These are phyloP conservation scores for Tuber brumale DNA, from an alignment of 495 filamentous ascomycete species.

Conservation along the genomic window DNA sequence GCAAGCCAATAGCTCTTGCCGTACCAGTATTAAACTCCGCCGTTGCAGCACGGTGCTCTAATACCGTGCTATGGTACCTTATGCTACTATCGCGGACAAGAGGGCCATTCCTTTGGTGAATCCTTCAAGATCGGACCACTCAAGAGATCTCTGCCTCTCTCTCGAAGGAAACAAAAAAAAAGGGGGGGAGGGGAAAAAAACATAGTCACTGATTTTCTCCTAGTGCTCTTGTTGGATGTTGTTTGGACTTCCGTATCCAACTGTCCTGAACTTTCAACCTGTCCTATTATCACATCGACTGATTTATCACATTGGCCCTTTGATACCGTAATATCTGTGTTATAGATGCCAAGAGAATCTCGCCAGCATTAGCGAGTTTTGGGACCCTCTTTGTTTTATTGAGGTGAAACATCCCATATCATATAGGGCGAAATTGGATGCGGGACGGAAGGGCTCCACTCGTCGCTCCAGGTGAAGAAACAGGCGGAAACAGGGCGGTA, in stretches of 20 bases:
- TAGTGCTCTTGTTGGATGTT: neutral
- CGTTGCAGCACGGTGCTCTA: neutral
- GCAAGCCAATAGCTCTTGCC: neutral
- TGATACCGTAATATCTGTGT: neutral
- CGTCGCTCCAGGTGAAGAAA: neutral
- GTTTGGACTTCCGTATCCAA: neutral
- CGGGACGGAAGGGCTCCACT: neutral
- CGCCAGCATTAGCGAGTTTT: neutral
- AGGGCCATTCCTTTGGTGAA: neutral
- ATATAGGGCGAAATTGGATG: slow-evolving; percentile 3
- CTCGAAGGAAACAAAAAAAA: neutral
- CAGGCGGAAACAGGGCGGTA: neutral
- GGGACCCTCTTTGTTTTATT: neutral
- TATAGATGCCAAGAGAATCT: neutral
- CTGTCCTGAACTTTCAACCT: neutral
- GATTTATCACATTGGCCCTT: neutral
- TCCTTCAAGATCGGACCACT: neutral
- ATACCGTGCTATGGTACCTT: neutral
- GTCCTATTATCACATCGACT: neutral
- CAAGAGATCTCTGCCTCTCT: neutral
- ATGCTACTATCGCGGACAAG: neutral
- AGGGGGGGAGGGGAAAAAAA: neutral
- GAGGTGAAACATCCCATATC: slow-evolving; percentile 1
- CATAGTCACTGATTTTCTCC: neutral
- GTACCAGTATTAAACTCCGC: neutral